Evolutionary conservation across 2,329 filamentous ascomycete species (phyloP).

Genomic region (Penicillium hesseltinei): DNA sequence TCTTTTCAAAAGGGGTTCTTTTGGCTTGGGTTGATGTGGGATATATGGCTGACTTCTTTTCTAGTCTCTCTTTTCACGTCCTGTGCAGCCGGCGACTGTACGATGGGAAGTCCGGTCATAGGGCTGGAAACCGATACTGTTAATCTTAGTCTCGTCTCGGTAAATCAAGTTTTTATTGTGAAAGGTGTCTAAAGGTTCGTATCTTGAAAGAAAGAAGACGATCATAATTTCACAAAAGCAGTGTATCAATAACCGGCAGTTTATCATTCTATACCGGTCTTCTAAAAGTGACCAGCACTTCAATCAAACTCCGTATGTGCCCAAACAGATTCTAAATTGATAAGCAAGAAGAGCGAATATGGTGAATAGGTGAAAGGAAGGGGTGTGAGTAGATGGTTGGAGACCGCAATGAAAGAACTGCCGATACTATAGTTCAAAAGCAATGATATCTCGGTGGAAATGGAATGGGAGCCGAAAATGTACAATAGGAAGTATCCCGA

Average conservation of each 20-base stretch:
- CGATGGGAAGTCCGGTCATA: constrained; percentile 19
- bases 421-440: not conserved
- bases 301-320: not conserved
- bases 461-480: not conserved
- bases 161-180: not conserved
- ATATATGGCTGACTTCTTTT: not conserved
- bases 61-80: constrained; percentile 30
- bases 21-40: not conserved
- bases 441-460: not conserved
- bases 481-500: not conserved
- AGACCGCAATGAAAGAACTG: not conserved
- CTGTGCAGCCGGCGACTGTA: constrained; percentile 26
- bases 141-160: not conserved
- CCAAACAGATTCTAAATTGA: not conserved
- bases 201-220: not conserved
- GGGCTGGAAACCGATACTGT: not conserved
- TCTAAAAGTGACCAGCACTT: not conserved
- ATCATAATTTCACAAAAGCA: not conserved
- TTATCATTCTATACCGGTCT: not conserved
- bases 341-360: not conserved
- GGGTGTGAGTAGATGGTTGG: not conserved
- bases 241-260: not conserved
- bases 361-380: not conserved
- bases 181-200: not conserved
- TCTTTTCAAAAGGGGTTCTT: constrained; percentile 19